phyloP scores from a whole-genome alignment of 2,329 filamentous ascomycete genomes.

The Graphilbum ipis-grandicollis region DNA sequence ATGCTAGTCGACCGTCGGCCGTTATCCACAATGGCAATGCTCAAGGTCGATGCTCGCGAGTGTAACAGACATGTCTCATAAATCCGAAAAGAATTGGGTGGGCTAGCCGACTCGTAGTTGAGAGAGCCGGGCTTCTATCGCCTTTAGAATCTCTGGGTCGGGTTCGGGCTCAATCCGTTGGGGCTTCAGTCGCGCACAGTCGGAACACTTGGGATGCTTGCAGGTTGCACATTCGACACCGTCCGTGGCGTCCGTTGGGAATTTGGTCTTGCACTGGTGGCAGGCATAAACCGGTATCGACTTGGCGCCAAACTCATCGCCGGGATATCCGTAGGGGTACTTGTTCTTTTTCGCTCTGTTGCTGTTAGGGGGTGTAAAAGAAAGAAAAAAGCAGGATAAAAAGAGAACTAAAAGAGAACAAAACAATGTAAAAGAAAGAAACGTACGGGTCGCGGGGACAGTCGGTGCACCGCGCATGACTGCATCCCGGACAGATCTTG shows the following conservation, averaged over 20 bases:
- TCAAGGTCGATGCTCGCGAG: too few relatives aligned
- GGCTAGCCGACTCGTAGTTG: conserved; percentile 10
- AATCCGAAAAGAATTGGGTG: too few relatives aligned
- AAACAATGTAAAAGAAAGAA: not conserved
- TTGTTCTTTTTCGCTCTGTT: conserved; percentile 46
- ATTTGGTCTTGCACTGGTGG: conserved; percentile 43
- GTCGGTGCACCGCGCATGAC: conserved; percentile 59
- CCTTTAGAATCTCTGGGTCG: conserved; percentile 41
- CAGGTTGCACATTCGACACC: conserved; percentile 42
- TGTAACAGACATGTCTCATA: not conserved
- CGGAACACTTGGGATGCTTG: conserved; percentile 38
- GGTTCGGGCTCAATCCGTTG: conserved; percentile 43
- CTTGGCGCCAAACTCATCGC: conserved; percentile 38
- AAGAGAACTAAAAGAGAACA: not conserved
- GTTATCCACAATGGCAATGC: too few relatives aligned
- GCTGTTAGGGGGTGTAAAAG: conserved; percentile 3
- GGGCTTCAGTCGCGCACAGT: conserved; percentile 40
- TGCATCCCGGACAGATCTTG: conserved; percentile 51
- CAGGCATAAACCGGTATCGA: conserved; percentile 40
- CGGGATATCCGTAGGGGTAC: conserved; percentile 53
- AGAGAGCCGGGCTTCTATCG: conserved; percentile 37
- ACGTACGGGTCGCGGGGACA: conserved; percentile 69
- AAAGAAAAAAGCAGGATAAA: not conserved
- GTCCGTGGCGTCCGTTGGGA: conserved; percentile 29
- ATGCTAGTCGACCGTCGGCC: too few relatives aligned